These are phyloP conservation scores for Talaromyces rugulosus DNA, from an alignment of 2,329 filamentous ascomycete species.

Conservation along the genomic window DNA sequence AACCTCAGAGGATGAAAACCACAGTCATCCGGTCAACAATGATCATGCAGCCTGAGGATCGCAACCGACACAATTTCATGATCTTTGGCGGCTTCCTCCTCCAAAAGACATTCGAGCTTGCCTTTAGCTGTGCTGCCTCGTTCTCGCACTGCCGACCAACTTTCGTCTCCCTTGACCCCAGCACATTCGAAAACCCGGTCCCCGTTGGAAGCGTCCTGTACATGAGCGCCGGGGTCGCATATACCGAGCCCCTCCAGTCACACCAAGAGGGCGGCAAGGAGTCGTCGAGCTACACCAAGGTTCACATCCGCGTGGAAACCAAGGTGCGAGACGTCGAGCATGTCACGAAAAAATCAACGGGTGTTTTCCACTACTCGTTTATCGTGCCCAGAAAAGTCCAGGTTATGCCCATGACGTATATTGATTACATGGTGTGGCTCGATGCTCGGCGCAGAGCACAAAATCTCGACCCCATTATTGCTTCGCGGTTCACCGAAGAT, in stretches of 20 bases:
- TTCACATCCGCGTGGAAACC: slow-evolving; percentile 68
- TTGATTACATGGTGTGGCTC: slow-evolving; percentile 62
- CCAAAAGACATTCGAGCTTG: slow-evolving; percentile 71
- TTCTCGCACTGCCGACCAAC: slow-evolving; percentile 66
- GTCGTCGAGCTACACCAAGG: slow-evolving; percentile 50
- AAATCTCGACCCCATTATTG: slow-evolving; percentile 44
- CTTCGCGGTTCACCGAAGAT: slow-evolving; percentile 27
- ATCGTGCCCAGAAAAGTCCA: slow-evolving; percentile 60
- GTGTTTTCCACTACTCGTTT: slow-evolving; percentile 74
- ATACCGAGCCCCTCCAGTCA: slow-evolving; percentile 55
- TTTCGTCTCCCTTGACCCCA: slow-evolving; percentile 69
- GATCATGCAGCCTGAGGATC: slow-evolving; percentile 72
- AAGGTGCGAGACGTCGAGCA: slow-evolving; percentile 71
- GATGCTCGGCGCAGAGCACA: slow-evolving; percentile 56
- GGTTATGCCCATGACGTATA: slow-evolving; percentile 62
- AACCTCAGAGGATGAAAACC: slow-evolving; percentile 60
- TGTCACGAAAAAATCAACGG: slow-evolving; percentile 62
- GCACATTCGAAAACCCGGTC: slow-evolving; percentile 70
- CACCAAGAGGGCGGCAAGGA: slow-evolving; percentile 42
- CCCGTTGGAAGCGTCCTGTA: slow-evolving; percentile 72
- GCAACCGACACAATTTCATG: slow-evolving; percentile 70
- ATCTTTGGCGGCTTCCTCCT: slow-evolving; percentile 73
- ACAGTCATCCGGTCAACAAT: slow-evolving; percentile 61
- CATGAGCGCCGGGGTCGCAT: slow-evolving; percentile 66
- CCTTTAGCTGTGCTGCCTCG: slow-evolving; percentile 69